phyloP scores from a whole-genome alignment of 352 stramenopile genomes.

The Phytophthora tentaculata region DNA sequence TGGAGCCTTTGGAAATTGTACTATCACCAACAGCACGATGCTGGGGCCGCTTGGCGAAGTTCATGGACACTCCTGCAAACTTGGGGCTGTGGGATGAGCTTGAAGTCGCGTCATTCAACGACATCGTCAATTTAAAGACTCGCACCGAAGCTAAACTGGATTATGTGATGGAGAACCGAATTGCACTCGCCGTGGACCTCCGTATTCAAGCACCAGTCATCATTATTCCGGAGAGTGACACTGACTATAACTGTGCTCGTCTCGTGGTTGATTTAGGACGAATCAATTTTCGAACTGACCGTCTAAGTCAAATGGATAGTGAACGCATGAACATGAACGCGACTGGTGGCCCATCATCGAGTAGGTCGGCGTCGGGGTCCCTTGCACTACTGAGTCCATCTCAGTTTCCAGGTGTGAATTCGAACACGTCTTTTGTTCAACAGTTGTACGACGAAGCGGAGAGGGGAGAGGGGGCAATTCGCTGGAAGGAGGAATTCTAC shows the following conservation, averaged over 20 bases:
- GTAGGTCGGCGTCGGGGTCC: conserved; percentile 38
- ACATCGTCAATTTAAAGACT: conserved; percentile 90
- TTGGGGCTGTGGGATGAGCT: conserved; percentile 87
- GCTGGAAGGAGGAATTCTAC: conserved; percentile 92
- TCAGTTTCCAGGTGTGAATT: conserved; percentile 42
- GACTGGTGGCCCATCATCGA: conserved; percentile 36
- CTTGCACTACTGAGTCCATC: conserved; percentile 50
- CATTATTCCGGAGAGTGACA: conserved; percentile 84
- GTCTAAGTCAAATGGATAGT: conserved; percentile 78
- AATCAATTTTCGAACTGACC: conserved; percentile 86
- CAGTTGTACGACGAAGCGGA: conserved; percentile 89
- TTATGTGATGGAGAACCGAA: conserved; percentile 88
- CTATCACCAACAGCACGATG: conserved; percentile 85
- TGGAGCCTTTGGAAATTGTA: conserved; percentile 89
- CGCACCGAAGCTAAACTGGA: conserved; percentile 89
- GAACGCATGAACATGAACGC: conserved; percentile 48
- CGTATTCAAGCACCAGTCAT: conserved; percentile 89
- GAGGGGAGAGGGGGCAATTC: conserved; percentile 80
- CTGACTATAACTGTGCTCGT: conserved; percentile 76
- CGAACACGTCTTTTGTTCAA: conserved; percentile 81
- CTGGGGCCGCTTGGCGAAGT: conserved; percentile 77
- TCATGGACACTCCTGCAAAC: conserved; percentile 78
- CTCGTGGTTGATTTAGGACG: conserved; percentile 85
- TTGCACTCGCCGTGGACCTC: conserved; percentile 80
- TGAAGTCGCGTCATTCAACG: conserved; percentile 89